phyloP scores from a whole-genome alignment of 129 eudicot species.

The Flaveria linearis region DNA sequence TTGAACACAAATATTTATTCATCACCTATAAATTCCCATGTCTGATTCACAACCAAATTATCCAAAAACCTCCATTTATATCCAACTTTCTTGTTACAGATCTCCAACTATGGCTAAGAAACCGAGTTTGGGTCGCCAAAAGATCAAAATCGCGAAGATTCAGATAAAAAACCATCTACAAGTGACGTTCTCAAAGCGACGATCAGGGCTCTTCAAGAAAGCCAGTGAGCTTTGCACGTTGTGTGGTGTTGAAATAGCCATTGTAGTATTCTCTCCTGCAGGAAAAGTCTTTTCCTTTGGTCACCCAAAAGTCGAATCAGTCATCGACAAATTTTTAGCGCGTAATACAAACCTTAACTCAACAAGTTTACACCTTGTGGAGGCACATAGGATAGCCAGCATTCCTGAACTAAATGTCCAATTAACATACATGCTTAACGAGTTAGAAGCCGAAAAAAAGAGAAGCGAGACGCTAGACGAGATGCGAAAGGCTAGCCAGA shows the following conservation, averaged over 20 bases:
- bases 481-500: constrained; percentile 47
- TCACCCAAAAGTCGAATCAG: constrained; percentile 57
- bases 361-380: constrained; percentile 37
- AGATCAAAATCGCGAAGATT: constrained; percentile 50
- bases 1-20: neutral
- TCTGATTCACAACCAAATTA: too few relatives aligned
- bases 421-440: constrained; percentile 45
- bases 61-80: constrained; percentile 24
- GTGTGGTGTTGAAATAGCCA: constrained; percentile 64
- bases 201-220: constrained; percentile 66
- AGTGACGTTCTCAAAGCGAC: constrained; percentile 68
- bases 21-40: too few relatives aligned
- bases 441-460: constrained; percentile 50
- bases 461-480: constrained; percentile 49
- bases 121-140: constrained; percentile 62
- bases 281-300: constrained; percentile 66
- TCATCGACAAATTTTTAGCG: constrained; percentile 44
- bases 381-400: constrained; percentile 45
- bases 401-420: constrained; percentile 51
- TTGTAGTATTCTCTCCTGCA: constrained; percentile 63
- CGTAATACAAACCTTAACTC: constrained; percentile 33
- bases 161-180: constrained; percentile 55
- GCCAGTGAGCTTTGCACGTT: constrained; percentile 70
- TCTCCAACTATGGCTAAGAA: constrained; percentile 46
- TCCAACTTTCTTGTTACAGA: constrained; percentile 6